These are phyloP conservation scores for Iris macrosiphon DNA, from an alignment of 106 monocot genomes.

Conservation along the genomic window DNA sequence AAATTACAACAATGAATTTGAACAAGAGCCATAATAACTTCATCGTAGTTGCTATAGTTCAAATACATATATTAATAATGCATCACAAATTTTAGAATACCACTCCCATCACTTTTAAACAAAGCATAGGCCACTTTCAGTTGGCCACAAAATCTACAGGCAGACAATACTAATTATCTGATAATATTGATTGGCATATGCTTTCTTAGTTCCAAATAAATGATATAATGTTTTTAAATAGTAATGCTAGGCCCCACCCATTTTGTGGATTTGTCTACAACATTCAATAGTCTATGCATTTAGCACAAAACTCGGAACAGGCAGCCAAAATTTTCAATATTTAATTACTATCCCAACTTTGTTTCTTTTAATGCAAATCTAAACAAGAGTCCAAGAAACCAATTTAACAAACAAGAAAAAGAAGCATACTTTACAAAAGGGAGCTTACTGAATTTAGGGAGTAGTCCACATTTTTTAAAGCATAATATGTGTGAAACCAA, in stretches of 20 bases:
- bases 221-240: background rate
- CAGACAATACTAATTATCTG: background rate
- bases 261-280: background rate
- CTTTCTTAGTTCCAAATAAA: background rate
- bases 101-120: background rate
- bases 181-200: too few species aligned
- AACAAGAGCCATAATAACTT: background rate
- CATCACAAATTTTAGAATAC: background rate
- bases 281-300: background rate
- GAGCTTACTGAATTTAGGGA: background rate
- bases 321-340: background rate
- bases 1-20: background rate
- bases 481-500: too few species aligned
- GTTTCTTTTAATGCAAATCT: background rate
- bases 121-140: background rate
- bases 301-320: background rate
- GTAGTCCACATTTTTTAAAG: too few species aligned
- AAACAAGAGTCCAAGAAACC: background rate
- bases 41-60: background rate
- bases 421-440: background rate
- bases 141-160: background rate
- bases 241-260: background rate
- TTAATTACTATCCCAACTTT: background rate
- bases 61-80: background rate
- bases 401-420: background rate